phyloP scores from a whole-genome alignment of 2,329 filamentous ascomycete species.

The Botryotinia calthae region DNA sequence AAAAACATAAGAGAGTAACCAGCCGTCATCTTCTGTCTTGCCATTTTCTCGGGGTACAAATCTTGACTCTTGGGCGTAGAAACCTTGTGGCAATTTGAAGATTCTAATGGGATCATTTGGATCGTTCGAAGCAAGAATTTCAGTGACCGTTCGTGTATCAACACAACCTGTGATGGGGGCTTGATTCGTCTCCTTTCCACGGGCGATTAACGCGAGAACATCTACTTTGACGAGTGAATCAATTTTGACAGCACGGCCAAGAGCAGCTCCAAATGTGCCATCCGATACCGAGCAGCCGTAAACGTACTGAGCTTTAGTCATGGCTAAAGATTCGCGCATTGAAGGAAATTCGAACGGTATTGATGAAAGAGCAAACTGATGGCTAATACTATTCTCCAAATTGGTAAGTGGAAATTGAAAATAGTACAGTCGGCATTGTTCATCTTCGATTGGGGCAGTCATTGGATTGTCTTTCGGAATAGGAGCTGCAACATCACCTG shows the following conservation, averaged over 20 bases:
- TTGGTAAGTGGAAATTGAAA: slow-evolving; percentile 56
- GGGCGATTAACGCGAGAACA: slow-evolving; percentile 49
- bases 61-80: slow-evolving; percentile 65
- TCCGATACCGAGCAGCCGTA: slow-evolving; percentile 65
- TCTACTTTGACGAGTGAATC: slow-evolving; percentile 64
- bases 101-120: slow-evolving; percentile 56
- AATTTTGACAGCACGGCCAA: slow-evolving; percentile 65
- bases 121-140: slow-evolving; percentile 50
- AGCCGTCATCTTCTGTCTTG: slow-evolving; percentile 61
- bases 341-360: slow-evolving; percentile 69
- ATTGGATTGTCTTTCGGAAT: slow-evolving; percentile 37
- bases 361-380: slow-evolving; percentile 63
- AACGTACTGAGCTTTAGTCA: slow-evolving; percentile 58
- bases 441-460: slow-evolving; percentile 48
- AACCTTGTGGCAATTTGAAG: slow-evolving; percentile 58
- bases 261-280: slow-evolving; percentile 55
- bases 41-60: slow-evolving; percentile 54
- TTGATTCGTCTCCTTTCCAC: slow-evolving; percentile 48
- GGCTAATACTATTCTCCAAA: slow-evolving; percentile 45
- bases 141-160: slow-evolving; percentile 52
- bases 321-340: slow-evolving; percentile 52
- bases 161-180: slow-evolving; percentile 58
- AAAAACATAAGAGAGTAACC: slow-evolving; percentile 66
- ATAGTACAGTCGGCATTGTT: slow-evolving; percentile 69
- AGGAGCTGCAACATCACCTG: slow-evolving; percentile 60